Evolutionary conservation across 1,284 basidiomycete genomes (phyloP).

Genomic region (Peniophora sp.): DNA sequence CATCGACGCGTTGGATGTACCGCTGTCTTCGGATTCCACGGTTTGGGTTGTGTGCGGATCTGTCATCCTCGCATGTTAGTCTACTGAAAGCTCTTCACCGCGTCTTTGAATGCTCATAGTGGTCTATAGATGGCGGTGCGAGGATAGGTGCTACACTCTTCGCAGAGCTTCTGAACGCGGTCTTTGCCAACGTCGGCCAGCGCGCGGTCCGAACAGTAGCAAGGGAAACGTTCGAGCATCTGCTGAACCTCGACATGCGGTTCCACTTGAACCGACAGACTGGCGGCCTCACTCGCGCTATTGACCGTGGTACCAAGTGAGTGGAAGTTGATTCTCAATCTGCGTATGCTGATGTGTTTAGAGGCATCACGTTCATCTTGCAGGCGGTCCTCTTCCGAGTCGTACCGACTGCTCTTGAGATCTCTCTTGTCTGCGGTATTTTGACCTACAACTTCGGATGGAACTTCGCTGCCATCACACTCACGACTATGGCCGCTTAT

Average conservation of each 20-base stretch:
- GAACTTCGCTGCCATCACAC: conserved; percentile 91
- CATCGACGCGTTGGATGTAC: conserved; percentile 85
- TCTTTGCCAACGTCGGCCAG: conserved; percentile 96
- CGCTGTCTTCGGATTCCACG: conserved; percentile 70
- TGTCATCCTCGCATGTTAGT: conserved; percentile 79
- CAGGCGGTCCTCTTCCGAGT: conserved; percentile 94
- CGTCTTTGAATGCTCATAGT: neutral
- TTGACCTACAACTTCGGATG: conserved; percentile 96
- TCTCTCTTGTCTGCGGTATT: conserved; percentile 95
- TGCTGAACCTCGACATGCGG: conserved; percentile 84
- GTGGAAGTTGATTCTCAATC: conserved; percentile 13
- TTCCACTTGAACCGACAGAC: conserved; percentile 95
- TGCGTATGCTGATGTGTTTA: conserved; percentile 21
- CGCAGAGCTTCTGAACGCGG: conserved; percentile 89
- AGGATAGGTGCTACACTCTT: conserved; percentile 87
- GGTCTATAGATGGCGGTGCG: conserved; percentile 74
- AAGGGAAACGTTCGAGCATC: conserved; percentile 86
- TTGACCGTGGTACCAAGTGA: conserved; percentile 95
- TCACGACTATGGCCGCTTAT: conserved; percentile 82
- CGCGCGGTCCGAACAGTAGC: conserved; percentile 92
- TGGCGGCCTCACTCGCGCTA: conserved; percentile 91
- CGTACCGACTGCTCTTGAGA: conserved; percentile 92
- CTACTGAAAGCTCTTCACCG: neutral
- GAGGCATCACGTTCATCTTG: conserved; percentile 93
- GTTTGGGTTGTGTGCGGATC: conserved; percentile 91